These are phyloP conservation scores for Blastomyces emzantsi DNA, from an alignment of 2,329 filamentous ascomycete species.

Conservation along the genomic window DNA sequence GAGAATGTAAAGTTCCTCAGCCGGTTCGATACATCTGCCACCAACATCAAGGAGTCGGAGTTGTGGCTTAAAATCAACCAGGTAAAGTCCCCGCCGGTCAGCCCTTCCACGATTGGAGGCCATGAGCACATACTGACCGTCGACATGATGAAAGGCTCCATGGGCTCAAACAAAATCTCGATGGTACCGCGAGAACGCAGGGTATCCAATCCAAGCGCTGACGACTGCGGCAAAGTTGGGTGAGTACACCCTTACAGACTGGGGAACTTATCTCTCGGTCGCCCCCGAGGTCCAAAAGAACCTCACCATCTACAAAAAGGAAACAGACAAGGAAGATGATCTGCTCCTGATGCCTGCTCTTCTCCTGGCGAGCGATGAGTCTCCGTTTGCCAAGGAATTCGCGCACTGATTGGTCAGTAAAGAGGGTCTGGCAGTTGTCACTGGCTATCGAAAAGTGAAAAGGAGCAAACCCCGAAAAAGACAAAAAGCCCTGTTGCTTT, in stretches of 20 bases:
- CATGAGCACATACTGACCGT: slow-evolving; percentile 10
- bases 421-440: neutral
- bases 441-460: neutral
- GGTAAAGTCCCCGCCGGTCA: too few species aligned
- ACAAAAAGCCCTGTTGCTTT: neutral
- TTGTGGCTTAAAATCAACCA: too few species aligned
- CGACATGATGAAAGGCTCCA: neutral
- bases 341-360: slow-evolving; percentile 38
- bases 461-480: neutral
- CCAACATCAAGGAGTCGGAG: too few species aligned
- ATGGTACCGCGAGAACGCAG: slow-evolving; percentile 10
- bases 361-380: neutral
- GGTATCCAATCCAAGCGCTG: slow-evolving; percentile 40
- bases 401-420: neutral
- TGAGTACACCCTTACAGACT: slow-evolving; percentile 42
- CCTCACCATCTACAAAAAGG: slow-evolving; percentile 23
- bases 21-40: too few species aligned
- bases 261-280: slow-evolving; percentile 38
- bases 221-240: slow-evolving; percentile 32
- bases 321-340: slow-evolving; percentile 30
- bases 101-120: too few species aligned
- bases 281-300: slow-evolving; percentile 25
- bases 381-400: neutral
- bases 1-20: too few species aligned
- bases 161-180: neutral